A percentile compares a stretch with the other conserved stretches of the same genome.
Conservation (phyloP, 2,329 filamentous ascomycete genomes). For the Corinectria fuckeliana region DNA sequence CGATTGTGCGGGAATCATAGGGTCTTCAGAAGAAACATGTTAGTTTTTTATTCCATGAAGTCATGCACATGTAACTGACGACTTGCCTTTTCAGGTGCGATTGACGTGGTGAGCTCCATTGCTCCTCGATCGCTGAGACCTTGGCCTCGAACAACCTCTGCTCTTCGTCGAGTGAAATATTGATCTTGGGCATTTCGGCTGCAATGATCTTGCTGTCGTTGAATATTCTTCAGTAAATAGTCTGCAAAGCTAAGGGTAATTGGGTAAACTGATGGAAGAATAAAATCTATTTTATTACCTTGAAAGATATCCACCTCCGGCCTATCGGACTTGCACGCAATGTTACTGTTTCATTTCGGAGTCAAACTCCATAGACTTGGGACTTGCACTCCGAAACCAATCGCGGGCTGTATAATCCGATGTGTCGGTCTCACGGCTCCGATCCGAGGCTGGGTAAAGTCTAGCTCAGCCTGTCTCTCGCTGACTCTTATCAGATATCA, state of each 20-base stretch:
- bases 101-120: slow-evolving; percentile 41
- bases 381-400: not conserved
- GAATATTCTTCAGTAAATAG: not conserved
- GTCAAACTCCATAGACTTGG: not conserved
- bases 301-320: not conserved
- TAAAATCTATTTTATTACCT: not conserved
- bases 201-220: not conserved
- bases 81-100: slow-evolving; percentile 38
- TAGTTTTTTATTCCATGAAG: not conserved
- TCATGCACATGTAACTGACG: too few species aligned
- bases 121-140: slow-evolving; percentile 43
- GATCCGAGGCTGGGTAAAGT: not conserved
- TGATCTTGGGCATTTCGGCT: slow-evolving; percentile 3
- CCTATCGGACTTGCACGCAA: not conserved
- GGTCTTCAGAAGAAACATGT: not conserved
- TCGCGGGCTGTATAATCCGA: not conserved
- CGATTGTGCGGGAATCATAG: slow-evolving; percentile 39
- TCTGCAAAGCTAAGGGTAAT: not conserved
- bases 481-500: not conserved
- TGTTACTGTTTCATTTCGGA: not conserved
- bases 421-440: not conserved
- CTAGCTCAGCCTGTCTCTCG: not conserved
- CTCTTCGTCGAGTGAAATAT: slow-evolving; percentile 28
- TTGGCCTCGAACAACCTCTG: slow-evolving; percentile 42
- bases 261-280: not conserved